Evolutionary conservation across 2,329 filamentous ascomycete species (phyloP), one percentile per base, ranked within the genome.

Genomic region (Colletotrichum gigasporum): DNA sequence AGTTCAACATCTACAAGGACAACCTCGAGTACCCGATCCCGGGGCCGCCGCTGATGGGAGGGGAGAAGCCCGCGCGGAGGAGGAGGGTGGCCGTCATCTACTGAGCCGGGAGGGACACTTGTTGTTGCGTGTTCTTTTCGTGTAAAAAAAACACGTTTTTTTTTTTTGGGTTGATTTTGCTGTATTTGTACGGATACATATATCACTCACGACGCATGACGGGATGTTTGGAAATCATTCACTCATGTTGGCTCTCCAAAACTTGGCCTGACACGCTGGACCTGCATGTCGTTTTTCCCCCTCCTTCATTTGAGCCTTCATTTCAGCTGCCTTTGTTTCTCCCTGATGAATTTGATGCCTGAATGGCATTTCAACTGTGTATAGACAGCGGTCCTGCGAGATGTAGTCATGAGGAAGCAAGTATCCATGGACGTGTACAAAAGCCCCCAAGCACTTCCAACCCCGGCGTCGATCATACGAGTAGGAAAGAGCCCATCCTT

Each of bases 1-100:
- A 71, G 22, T 77, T 77, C 69, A 75, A 76, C 71, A 71, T 78
- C 28, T 78, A 76, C 68, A 58, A 65, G 39, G 37, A 68, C 5
- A 74, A 71, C 63, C 59, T 61, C 30, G 67, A 68, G 11, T 77
- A 77, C 67, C 50, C 71, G 16, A 74, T 77, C 9, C 75, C 75
- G 3, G 75, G 75, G 1, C 75, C 75, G 1, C 37, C 59, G 37
- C 9, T 57, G 16, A 9, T 53, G 11, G 58, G 59, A 10, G 28
- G 83, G 53, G 16, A 62, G 39, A 16, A 61, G 39, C 52, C 57
- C 5, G 24, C 28, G 18, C 41, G 56, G 47, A 51, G 56, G n/a
- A 61, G 50, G 42, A 55, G 35, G 14, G 42, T 55, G 16, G 22
- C 48, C 9, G 62, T 62, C 42, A 22, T 45, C n/a, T 62, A 62